Percentiles rank a stretch among this genome's conserved stretches.
phyloP scores from a whole-genome alignment of 306 rosid species.

The Quercus ilex region DNA sequence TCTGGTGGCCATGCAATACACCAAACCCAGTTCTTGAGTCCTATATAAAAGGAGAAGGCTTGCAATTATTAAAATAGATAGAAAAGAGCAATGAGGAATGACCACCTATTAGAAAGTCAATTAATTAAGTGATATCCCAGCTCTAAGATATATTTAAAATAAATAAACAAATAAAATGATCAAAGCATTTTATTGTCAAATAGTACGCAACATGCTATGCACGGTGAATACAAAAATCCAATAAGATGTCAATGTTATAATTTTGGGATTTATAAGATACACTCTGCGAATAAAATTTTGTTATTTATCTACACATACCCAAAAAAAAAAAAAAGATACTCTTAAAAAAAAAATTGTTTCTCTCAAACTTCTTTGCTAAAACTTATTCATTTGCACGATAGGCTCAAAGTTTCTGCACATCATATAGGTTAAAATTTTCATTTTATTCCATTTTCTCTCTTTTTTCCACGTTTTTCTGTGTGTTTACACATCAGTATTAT shows the following conservation, averaged over 20 bases:
- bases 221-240: background rate
- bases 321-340: no score
- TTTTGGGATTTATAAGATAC: background rate
- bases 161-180: background rate
- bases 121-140: background rate
- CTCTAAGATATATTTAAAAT: background rate
- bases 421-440: background rate
- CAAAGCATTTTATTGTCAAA: background rate
- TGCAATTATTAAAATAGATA: conserved; percentile 6
- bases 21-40: conserved; percentile 92
- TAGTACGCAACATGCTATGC: background rate
- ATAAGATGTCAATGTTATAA: background rate
- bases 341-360: no score
- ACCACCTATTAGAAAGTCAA: no score
- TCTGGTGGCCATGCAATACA: conserved; percentile 95
- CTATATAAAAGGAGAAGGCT: conserved; percentile 30
- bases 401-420: background rate
- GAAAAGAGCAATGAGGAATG: background rate
- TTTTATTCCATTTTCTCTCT: background rate
- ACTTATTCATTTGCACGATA: background rate
- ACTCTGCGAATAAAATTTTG: background rate
- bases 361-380: no score
- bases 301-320: no score
- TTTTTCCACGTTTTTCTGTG: background rate
- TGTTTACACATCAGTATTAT: conserved; percentile 3